phyloP scores from a whole-genome alignment of 257 asterid genomes.

The Thymus quinquecostatus region DNA sequence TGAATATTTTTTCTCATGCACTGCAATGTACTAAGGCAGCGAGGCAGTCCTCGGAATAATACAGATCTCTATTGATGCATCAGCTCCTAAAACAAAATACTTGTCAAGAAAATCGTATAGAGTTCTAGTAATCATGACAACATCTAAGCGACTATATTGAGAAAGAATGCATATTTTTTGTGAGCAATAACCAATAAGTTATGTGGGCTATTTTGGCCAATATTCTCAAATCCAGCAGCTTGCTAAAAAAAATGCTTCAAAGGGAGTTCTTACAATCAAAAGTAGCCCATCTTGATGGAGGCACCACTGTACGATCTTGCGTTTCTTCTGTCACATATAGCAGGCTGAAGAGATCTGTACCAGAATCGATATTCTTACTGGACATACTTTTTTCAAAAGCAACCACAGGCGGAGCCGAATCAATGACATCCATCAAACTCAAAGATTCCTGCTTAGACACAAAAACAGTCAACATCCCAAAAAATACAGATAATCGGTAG shows the following conservation, averaged over 20 bases:
- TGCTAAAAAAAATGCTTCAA: no score
- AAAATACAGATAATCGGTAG: no score
- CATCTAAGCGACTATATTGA: no score
- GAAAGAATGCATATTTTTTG: no score
- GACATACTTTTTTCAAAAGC: conserved; percentile 30
- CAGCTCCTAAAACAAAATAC: conserved; percentile 43
- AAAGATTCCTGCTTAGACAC: conserved; percentile 58
- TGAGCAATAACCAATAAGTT: no score
- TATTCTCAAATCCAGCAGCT: no score
- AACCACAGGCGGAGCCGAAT: conserved; percentile 40
- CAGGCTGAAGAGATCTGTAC: conserved; percentile 74
- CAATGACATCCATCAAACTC: conserved; percentile 47
- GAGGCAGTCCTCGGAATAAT: conserved; percentile 29
- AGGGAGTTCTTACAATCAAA: conserved; percentile 71
- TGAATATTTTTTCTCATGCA: conserved; percentile 19
- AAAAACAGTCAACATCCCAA: no score
- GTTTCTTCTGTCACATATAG: conserved; percentile 62
- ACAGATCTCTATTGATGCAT: conserved; percentile 30
- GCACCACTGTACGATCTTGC: conserved; percentile 74
- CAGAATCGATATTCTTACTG: conserved; percentile 32
- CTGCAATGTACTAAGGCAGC: conserved; percentile 13
- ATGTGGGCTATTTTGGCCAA: no score
- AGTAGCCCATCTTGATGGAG: conserved; percentile 96
- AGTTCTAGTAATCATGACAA: conserved; percentile 59
- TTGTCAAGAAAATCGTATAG: neutral